Evolutionary conservation across 2,329 filamentous ascomycete species (phyloP).

Genomic region (Sclerotinia borealis): DNA sequence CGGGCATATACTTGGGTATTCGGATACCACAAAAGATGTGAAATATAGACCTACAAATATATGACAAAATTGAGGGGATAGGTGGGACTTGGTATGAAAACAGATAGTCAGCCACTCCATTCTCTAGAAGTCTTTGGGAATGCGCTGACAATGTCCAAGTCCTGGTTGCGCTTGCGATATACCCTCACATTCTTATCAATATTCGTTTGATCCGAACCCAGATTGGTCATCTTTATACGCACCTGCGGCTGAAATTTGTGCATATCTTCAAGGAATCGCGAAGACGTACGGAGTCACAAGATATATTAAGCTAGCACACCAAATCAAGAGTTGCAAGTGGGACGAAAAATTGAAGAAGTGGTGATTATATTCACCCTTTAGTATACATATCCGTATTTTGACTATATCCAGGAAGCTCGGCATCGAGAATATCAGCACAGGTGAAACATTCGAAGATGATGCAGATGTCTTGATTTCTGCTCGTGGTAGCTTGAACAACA

Average conservation of each 20-base stretch:
- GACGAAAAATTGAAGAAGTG: conserved; percentile 43
- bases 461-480: conserved; percentile 58
- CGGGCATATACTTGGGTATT: conserved; percentile 31
- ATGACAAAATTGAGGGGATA: conserved; percentile 49
- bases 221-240: conserved; percentile 66
- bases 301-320: conserved; percentile 48
- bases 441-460: conserved; percentile 39
- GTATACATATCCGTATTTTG: background rate
- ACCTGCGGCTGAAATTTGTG: conserved; percentile 59
- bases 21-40: conserved; percentile 28
- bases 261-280: conserved; percentile 60
- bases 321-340: conserved; percentile 53
- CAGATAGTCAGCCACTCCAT: conserved; percentile 39
- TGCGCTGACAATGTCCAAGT: too few species aligned
- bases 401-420: conserved; percentile 37
- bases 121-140: conserved; percentile 40
- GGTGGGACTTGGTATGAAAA: conserved; percentile 52
- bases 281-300: conserved; percentile 59
- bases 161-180: background rate
- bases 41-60: conserved; percentile 36
- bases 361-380: conserved; percentile 7
- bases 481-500: conserved; percentile 60
- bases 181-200: background rate
- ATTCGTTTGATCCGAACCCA: conserved; percentile 56
- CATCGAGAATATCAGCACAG: conserved; percentile 36